Evolutionary conservation across 805 yeast genomes (phyloP).

Genomic region (Yamadazyma scolyti): DNA sequence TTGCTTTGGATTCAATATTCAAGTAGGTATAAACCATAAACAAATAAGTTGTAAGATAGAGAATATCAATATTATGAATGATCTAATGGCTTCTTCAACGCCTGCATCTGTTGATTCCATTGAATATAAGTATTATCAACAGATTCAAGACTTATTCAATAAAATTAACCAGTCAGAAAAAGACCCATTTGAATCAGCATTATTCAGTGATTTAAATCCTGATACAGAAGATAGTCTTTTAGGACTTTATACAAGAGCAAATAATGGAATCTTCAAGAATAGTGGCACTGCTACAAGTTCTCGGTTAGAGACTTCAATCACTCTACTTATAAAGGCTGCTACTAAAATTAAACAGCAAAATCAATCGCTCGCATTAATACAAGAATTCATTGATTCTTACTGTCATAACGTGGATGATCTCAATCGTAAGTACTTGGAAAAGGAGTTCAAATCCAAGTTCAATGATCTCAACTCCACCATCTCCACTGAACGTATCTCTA

Average conservation of each 20-base stretch:
- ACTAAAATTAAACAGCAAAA: conserved; percentile 58
- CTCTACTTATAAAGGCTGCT: conserved; percentile 51
- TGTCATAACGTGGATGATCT: conserved; percentile 23
- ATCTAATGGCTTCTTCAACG: conserved; percentile 4
- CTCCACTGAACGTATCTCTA: conserved; percentile 1
- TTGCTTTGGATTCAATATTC: conserved; percentile 92
- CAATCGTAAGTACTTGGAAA: conserved; percentile 21
- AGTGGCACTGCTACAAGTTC: conserved; percentile 57
- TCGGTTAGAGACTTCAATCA: conserved; percentile 52
- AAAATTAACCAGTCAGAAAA: conserved; percentile 3
- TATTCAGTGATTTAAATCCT: conserved; percentile 58
- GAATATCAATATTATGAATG: conserved; percentile 56
- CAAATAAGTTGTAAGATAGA: conserved; percentile 84
- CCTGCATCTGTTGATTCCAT: conserved; percentile 14
- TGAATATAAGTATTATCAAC: conserved; percentile 33
- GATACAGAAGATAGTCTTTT: conserved; percentile 47
- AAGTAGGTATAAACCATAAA: conserved; percentile 64
- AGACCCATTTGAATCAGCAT: conserved; percentile 28
- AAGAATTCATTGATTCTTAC: conserved; percentile 51
- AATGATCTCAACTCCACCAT: conserved; percentile 6
- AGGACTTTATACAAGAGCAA: conserved; percentile 44
- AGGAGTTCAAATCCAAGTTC: conserved; percentile 12
- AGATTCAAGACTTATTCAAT: conserved; percentile 27
- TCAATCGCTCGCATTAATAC: conserved; percentile 51
- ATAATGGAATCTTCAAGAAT: conserved; percentile 56